Base-by-base conservation (phyloP, 139 green algal genomes). In the Coelastrella sp. region DNA sequence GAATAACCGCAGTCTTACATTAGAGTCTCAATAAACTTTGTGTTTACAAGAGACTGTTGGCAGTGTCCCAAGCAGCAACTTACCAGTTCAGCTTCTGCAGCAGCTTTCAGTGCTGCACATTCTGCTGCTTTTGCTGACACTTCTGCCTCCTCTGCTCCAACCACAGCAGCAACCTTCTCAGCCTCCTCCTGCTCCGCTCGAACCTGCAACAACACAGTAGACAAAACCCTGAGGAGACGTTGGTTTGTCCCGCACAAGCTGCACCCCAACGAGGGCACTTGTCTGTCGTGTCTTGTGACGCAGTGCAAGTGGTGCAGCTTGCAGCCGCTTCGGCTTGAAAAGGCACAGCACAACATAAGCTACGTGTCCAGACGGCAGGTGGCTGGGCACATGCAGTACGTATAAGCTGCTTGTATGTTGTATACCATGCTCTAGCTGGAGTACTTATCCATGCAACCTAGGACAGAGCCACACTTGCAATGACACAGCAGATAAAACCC, bases 31-130 rank as follows among this genome's bases (percentile, higher is more conserved):
- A 47, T 1, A 47, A 47, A 47, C 0, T 47, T 47, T 47, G 32
- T 47, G 32, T 47, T 47, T 47, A 47, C 32, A 47, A 47, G 32
- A 47, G 32, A 47, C 32, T 47, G 32, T 47, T 47, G 32, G 32
- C 32, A 47, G 32, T 47, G 32, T 47, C 32, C 32, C 32, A 47
- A 47, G 32, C 32, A 47, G 32, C 68, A 71, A 64, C 78, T 60
- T 86, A 96, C 95, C 77, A 98, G 93, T 85, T 98, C 95, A 13
- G 90, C 92, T 77, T 97, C 89, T 13, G 97, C 97, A 56, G 97
- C 95, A 73, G 97, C 95, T 77, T 95, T 93, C 4, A 92, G 90
- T 0, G 64, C 47, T 90, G 90, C 77, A 6, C 83, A 91, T 78
- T 93, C 76, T 56, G 32, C 83, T 73, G 90, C 87, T 85, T 83